A percentile compares a stretch with the other conserved stretches of the same genome.
phyloP scores from a whole-genome alignment of 305 asterid species.

The Fraxinus greggii region DNA sequence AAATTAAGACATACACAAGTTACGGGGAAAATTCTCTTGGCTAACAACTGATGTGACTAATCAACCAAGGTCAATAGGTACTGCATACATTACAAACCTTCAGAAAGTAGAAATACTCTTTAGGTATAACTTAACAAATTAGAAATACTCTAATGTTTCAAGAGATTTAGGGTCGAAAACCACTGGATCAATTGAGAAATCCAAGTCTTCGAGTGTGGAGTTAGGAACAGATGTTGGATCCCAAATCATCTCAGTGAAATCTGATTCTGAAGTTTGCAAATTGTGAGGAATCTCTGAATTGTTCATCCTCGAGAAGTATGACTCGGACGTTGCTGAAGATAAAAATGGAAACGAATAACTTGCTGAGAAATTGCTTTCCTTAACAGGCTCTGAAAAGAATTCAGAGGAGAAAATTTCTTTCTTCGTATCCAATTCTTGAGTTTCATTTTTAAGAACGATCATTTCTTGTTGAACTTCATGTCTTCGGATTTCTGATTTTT shows the following conservation, averaged over 20 bases:
- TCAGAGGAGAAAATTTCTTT: slow-evolving; percentile 22
- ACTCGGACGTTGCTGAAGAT: slow-evolving; percentile 27
- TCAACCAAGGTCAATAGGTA: neutral
- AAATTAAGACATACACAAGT: neutral
- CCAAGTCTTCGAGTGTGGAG: slow-evolving; percentile 29
- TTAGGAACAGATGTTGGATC: slow-evolving; percentile 21
- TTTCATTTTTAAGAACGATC: slow-evolving; percentile 20
- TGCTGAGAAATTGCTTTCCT: slow-evolving; percentile 12
- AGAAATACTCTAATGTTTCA: slow-evolving; percentile 23
- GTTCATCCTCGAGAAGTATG: slow-evolving; percentile 22
- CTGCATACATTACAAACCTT: neutral
- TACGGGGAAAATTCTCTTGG: neutral
- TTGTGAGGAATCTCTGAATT: neutral
- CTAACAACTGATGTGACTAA: neutral
- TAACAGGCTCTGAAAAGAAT: slow-evolving; percentile 1
- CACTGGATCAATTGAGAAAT: slow-evolving; percentile 31
- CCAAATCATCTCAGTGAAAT: slow-evolving; percentile 22
- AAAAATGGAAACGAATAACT: slow-evolving; percentile 22
- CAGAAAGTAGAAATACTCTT: neutral
- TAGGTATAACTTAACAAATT: neutral
- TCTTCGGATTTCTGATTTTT: neutral
- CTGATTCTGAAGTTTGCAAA: slow-evolving; percentile 24
- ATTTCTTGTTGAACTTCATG: neutral
- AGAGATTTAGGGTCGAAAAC: slow-evolving; percentile 26
- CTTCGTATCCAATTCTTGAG: neutral